Conservation (phyloP, 495 filamentous ascomycete genomes). For the Eremomyces bilateralis region DNA sequence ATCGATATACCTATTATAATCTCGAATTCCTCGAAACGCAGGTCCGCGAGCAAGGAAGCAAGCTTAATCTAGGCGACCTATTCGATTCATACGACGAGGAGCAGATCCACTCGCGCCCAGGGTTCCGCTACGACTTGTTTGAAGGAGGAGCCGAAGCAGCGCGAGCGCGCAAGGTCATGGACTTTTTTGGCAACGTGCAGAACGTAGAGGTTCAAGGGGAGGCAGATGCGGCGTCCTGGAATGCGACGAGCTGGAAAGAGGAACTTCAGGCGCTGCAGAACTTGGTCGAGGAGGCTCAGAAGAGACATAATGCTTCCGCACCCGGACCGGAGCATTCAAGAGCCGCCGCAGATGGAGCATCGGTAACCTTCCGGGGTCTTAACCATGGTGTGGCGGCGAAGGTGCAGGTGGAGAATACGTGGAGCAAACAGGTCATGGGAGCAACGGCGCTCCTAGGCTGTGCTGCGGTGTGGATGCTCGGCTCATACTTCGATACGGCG, state of each 20-base stretch:
- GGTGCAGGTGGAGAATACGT: conserved; percentile 41
- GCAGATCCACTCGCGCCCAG: conserved; percentile 83
- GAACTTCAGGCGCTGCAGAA: conserved; percentile 10
- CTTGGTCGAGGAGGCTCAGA: conserved; percentile 11
- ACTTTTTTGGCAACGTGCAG: conserved; percentile 97
- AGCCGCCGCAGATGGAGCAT: conserved; percentile 15
- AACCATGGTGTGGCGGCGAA: conserved; percentile 43
- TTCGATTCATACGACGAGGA: conserved; percentile 89
- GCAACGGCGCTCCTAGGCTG: conserved; percentile 42
- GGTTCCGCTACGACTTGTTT: conserved; percentile 88
- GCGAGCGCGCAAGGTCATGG: conserved; percentile 58
- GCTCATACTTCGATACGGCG: conserved; percentile 27
- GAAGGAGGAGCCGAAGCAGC: conserved; percentile 50
- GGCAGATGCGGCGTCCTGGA: conserved; percentile 3
- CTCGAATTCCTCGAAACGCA: conserved; percentile 90
- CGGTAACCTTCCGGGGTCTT: no score
- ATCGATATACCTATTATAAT: conserved; percentile 96
- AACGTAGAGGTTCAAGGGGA: conserved; percentile 74
- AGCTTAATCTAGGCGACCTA: conserved; percentile 73
- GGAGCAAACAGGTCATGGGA: conserved; percentile 47
- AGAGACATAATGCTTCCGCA: conserved; percentile 15
- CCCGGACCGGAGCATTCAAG: conserved; percentile 8
- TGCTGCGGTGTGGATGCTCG: conserved; percentile 42
- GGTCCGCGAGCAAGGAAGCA: conserved; percentile 58
- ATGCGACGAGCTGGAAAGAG: conserved; percentile 11